Percentiles rank a stretch among this genome's conserved stretches.
phyloP scores from a whole-genome alignment of 208 protist genomes.

The Polymyxa betae region DNA sequence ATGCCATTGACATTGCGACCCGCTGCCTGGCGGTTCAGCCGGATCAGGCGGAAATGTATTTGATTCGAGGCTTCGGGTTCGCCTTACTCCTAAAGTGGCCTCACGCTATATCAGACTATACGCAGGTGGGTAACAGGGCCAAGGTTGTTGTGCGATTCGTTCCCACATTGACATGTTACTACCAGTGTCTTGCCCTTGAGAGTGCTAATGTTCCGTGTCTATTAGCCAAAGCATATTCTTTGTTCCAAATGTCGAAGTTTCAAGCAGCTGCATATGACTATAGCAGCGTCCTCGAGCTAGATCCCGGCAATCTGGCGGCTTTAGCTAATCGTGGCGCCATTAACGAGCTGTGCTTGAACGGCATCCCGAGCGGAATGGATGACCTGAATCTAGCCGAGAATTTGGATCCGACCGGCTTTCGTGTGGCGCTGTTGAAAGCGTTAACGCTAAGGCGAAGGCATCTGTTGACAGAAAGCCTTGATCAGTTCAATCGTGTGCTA shows the following conservation, averaged over 20 bases:
- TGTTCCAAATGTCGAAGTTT: not conserved
- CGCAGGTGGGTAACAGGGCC: not conserved
- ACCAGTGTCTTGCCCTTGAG: not conserved
- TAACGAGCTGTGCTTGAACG: not conserved
- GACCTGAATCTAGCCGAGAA: not conserved
- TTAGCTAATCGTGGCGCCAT: not conserved
- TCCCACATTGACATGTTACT: not conserved
- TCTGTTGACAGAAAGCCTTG: not conserved
- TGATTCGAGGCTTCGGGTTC: not conserved
- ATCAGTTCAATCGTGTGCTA: not conserved
- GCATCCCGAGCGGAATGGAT: not conserved
- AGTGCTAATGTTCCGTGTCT: not conserved
- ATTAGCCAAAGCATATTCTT: not conserved
- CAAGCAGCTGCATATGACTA: conserved; percentile 7
- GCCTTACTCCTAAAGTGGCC: not conserved
- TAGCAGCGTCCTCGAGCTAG: not conserved
- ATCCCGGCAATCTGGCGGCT: not conserved
- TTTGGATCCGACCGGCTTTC: not conserved
- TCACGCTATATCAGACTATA: not conserved
- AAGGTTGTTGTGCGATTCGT: not conserved
- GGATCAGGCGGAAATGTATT: not conserved
- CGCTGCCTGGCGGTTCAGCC: not conserved
- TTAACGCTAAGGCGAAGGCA: not conserved
- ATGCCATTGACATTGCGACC: not conserved
- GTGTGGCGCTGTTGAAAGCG: not conserved